Base-by-base conservation (phyloP, 2,329 filamentous ascomycete genomes). In the Sporothrix schenckii region DNA sequence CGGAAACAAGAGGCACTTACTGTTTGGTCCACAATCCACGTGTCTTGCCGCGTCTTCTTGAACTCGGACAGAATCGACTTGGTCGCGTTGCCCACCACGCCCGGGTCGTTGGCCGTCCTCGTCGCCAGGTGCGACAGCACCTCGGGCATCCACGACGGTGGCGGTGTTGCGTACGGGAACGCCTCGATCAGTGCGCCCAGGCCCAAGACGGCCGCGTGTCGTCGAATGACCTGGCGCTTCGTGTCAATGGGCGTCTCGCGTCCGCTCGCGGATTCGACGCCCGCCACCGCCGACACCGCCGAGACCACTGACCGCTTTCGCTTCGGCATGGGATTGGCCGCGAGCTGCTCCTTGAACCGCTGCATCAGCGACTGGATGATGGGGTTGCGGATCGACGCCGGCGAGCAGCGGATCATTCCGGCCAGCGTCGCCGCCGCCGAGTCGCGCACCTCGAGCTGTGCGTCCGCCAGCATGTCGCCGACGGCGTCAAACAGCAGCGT, bases 31-130 rank as follows among this genome's bases (percentile, higher is more conserved):
- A 97, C 94, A 76, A 91, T 91, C 95, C 95, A 99, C 75, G 94
- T 99, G 83, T 99, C 95, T 80, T 99, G 95, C 79, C 95, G 89
- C 60, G 95, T 99, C 87, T 99, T 99, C 84, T 99, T 99, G 85
- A 99, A 99, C 77, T 99, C 96, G 72, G 93, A 93, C 74, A 99
- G 83, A 49, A 97, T 94, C 21, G 87, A 87, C 86, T 99, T 99
- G 13, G 97, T 96, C 72, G 94, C 95, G 81, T 97, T 97, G 2
- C 95, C 95, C 69, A 99, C 94, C 71, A 96, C 90, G 0, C 95
- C 95, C 0, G 93, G 89, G 77, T 99, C 95, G 61, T 88, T 92
- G 0, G 94, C 93, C 11, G 96, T 94, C 74, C 91, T 90, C 49
- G 91, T 88, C 6, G 94, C 96, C 73, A 99, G 81, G 13, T 90